Evolutionary conservation across 768 basidiomycete genomes (phyloP).

Genomic region (Cystobasidium tubakii): DNA sequence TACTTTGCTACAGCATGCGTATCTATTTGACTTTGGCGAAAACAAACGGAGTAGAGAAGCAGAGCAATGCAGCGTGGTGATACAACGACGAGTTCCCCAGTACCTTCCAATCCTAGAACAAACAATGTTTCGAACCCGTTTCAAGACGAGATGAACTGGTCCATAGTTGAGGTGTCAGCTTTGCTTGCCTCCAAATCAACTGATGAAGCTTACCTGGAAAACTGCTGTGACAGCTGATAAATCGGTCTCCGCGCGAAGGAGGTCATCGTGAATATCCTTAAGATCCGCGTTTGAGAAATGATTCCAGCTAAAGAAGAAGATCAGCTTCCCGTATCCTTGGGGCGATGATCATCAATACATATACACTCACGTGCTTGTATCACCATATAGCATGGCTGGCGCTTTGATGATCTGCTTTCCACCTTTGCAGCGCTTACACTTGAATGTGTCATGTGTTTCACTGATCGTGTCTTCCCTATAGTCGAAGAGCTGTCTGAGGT

Average conservation of each 20-base stretch:
- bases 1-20: neutral
- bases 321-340: slow-evolving; percentile 19
- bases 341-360: neutral
- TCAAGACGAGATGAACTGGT: slow-evolving; percentile 34
- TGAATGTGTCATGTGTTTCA: slow-evolving; percentile 97
- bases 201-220: slow-evolving; percentile 59
- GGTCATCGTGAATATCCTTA: slow-evolving; percentile 86
- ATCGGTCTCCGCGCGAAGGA: slow-evolving; percentile 82
- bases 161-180: too few relatives aligned
- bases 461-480: slow-evolving; percentile 57
- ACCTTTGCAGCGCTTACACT: slow-evolving; percentile 82
- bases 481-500: slow-evolving; percentile 80
- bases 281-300: slow-evolving; percentile 87
- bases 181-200: neutral
- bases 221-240: slow-evolving; percentile 82
- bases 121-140: neutral
- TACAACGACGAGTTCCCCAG: neutral
- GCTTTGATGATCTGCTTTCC: slow-evolving; percentile 77
- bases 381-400: slow-evolving; percentile 83
- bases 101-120: neutral
- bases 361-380: slow-evolving; percentile 83
- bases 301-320: slow-evolving; percentile 70
- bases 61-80: neutral
- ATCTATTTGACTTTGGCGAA: neutral
- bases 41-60: neutral